A percentile compares a stretch with the other conserved stretches of the same genome.
These are phyloP conservation scores for Cymbomonas tetramitiformis DNA, from an alignment of 139 green algal genomes.

Conservation along the genomic window DNA sequence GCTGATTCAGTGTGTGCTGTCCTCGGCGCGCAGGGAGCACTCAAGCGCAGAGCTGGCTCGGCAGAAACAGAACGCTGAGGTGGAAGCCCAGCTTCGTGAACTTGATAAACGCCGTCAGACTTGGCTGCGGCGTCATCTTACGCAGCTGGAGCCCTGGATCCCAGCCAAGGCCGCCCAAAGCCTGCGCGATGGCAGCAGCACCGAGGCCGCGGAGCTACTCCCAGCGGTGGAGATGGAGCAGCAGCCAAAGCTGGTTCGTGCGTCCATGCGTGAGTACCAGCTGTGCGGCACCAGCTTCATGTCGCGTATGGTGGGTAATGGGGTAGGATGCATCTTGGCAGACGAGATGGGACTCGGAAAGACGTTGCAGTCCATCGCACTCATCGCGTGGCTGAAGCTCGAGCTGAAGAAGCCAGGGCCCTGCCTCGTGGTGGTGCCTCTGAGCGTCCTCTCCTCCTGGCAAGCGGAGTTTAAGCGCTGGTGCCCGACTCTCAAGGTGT, in stretches of 20 bases:
- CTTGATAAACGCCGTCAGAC: no score
- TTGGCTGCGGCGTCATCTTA: no score
- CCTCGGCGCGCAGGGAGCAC: no score
- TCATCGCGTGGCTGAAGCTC: slow-evolving; percentile 42
- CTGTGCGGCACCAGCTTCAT: slow-evolving; percentile 5
- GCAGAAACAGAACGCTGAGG: no score
- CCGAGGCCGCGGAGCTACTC: no score
- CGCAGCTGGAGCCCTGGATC: no score
- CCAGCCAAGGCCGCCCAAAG: no score
- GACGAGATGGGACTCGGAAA: slow-evolving; percentile 87
- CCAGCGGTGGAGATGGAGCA: no score
- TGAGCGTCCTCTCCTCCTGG: slow-evolving; percentile 72
- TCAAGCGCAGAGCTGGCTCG: no score
- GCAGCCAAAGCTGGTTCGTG: slow-evolving; percentile 9
- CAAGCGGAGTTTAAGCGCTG: slow-evolving; percentile 52
- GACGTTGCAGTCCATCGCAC: slow-evolving; percentile 49
- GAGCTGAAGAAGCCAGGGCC: slow-evolving; percentile 23
- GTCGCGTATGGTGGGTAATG: background rate
- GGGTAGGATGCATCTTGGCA: slow-evolving; percentile 48
- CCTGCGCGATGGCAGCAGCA: no score
- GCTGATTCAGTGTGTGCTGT: no score
- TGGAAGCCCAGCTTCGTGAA: no score
- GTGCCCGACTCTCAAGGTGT: slow-evolving; percentile 13
- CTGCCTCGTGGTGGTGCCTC: slow-evolving; percentile 51
- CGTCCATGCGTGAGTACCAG: slow-evolving; percentile 15